Evolutionary conservation across 805 yeast genomes (phyloP).

Genomic region (Metschnikowia cerradonensis): DNA sequence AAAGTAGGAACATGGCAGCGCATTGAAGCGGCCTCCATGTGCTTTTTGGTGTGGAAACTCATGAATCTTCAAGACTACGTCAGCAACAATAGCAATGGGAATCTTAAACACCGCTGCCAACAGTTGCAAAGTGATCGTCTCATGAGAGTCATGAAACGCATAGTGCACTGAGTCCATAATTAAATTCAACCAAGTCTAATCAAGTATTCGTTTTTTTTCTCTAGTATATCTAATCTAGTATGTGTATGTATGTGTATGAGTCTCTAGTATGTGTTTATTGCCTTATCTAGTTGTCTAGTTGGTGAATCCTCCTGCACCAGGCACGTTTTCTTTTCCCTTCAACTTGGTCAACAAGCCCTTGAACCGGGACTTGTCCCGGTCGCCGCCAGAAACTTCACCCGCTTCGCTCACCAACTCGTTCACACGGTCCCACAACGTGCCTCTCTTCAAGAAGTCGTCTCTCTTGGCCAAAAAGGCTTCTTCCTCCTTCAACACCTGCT

Average conservation of each 20-base stretch:
- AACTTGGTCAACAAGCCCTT: constrained; percentile 59
- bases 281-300: constrained; percentile 5
- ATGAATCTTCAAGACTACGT: constrained; percentile 37
- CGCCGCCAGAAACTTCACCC: constrained; percentile 40
- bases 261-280: background rate
- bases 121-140: constrained; percentile 11
- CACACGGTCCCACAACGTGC: constrained; percentile 56
- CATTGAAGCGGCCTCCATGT: constrained; percentile 31
- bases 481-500: constrained; percentile 62
- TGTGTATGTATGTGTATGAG: too few species aligned
- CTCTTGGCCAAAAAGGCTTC: constrained; percentile 67
- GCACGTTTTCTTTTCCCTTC: constrained; percentile 67
- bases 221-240: too few species aligned
- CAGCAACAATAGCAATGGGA: constrained; percentile 16
- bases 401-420: constrained; percentile 46
- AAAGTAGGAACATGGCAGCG: constrained; percentile 28
- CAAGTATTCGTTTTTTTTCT: too few species aligned
- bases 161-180: constrained; percentile 5
- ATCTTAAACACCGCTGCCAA: constrained; percentile 6
- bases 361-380: constrained; percentile 67
- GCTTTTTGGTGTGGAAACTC: constrained; percentile 33
- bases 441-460: constrained; percentile 53
- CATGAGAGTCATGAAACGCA: constrained; percentile 12
- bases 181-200: background rate
- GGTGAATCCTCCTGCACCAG: constrained; percentile 67